phyloP scores from a whole-genome alignment of 306 rosid genomes.

The Amphicarpaea edgeworthii region DNA sequence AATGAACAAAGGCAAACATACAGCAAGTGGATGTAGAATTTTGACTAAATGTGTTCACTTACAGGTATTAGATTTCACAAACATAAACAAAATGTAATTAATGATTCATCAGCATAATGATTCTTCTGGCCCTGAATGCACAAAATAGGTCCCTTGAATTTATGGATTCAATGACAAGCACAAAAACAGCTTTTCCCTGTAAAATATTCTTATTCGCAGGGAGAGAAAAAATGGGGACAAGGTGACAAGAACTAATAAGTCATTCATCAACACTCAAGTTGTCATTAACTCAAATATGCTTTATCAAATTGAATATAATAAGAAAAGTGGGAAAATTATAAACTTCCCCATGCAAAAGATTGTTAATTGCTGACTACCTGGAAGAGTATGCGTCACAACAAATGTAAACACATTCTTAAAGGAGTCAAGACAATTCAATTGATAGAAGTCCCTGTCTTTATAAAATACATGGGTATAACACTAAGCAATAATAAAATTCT shows the following conservation, averaged over 20 bases:
- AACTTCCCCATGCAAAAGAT: not conserved
- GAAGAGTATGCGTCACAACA: not conserved
- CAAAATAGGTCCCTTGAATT: not conserved
- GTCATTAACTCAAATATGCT: not conserved
- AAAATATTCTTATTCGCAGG: constrained; percentile 7
- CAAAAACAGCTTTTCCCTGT: not conserved
- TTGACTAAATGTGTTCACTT: not conserved
- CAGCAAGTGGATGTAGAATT: constrained; percentile 13
- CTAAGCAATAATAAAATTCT: too few species aligned
- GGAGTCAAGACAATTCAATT: not conserved
- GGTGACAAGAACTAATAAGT: not conserved
- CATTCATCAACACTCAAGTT: constrained; percentile 19
- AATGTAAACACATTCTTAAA: constrained; percentile 11
- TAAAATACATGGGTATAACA: not conserved
- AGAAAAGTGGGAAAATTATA: not conserved
- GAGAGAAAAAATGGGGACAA: not conserved
- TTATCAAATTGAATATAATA: constrained; percentile 29
- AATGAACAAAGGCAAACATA: constrained; percentile 11
- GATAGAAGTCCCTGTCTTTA: not conserved
- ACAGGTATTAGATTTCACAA: not conserved
- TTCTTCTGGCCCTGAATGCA: constrained; percentile 23
- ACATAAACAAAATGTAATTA: constrained; percentile 10
- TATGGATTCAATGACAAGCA: constrained; percentile 14
- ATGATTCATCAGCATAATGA: constrained; percentile 1
- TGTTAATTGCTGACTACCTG: not conserved